Conservation (phyloP, 192 early-diverging fungal species). For the Piromyces finnis region DNA sequence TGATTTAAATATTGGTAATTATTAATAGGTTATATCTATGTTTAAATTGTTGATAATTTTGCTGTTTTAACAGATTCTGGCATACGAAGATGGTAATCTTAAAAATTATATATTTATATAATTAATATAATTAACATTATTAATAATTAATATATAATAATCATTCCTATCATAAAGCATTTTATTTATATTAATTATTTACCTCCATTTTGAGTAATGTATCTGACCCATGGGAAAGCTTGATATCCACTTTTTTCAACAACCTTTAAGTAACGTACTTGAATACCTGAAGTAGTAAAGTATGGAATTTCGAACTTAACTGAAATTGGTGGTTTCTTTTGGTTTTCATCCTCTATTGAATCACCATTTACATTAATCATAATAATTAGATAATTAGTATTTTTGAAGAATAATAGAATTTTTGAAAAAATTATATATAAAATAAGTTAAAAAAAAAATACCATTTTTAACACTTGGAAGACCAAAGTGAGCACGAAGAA, state of each 20-base stretch:
- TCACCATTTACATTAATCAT: too few species aligned
- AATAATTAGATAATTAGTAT: too few species aligned
- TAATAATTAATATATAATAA: neutral
- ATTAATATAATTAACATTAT: too few species aligned
- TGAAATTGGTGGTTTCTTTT: conserved; percentile 63
- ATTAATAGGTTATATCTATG: too few species aligned
- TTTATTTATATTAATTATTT: too few species aligned
- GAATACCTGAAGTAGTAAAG: conserved; percentile 77
- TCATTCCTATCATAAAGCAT: conserved; percentile 2
- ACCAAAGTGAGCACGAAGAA: conserved; percentile 74
- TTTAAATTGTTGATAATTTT: conserved; percentile 11
- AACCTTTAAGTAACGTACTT: conserved; percentile 79
- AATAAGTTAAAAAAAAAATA: conserved; percentile 4
- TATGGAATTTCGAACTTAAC: conserved; percentile 83
- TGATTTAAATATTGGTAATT: conserved; percentile 17
- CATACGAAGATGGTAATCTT: conserved; percentile 86
- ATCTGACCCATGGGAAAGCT: conserved; percentile 75
- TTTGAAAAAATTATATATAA: neutral
- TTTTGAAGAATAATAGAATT: too few species aligned
- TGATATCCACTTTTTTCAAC: conserved; percentile 78
- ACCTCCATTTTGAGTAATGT: conserved; percentile 73
- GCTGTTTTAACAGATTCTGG: conserved; percentile 63
- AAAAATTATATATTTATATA: neutral
- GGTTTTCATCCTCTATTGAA: conserved; percentile 50
- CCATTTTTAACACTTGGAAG: conserved; percentile 64